These are phyloP conservation scores for Xylariaceae sp. DNA, from an alignment of 2,329 filamentous ascomycete species.

Conservation along the genomic window DNA sequence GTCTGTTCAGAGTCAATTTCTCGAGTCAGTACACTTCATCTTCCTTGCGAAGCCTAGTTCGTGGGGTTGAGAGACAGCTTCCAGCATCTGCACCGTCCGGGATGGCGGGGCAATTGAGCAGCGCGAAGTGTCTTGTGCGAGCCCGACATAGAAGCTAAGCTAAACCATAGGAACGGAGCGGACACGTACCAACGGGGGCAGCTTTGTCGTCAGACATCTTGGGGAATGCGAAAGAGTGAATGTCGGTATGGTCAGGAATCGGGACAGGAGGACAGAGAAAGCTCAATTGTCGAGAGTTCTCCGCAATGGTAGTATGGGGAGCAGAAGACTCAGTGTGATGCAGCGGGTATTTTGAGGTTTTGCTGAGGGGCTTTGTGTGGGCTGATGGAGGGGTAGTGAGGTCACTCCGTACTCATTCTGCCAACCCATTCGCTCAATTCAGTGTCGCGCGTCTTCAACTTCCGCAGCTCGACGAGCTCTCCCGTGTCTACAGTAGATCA, in stretches of 20 bases:
- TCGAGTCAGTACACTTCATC: slow-evolving; percentile 19
- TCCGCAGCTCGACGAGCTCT: too few relatives aligned
- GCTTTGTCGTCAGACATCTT: slow-evolving; percentile 23
- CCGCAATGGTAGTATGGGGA: slow-evolving; percentile 2
- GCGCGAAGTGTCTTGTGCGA: background rate
- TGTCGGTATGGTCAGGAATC: background rate
- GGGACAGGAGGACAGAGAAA: slow-evolving; percentile 3
- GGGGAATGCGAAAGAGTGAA: slow-evolving; percentile 5
- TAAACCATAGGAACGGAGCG: slow-evolving; percentile 14
- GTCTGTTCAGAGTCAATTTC: slow-evolving; percentile 50
- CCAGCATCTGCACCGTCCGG: background rate
- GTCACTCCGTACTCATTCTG: slow-evolving; percentile 8
- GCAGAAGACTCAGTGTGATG: background rate
- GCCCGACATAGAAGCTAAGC: background rate
- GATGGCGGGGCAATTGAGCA: background rate
- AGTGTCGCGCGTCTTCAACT: too few relatives aligned
- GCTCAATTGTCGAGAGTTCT: slow-evolving; percentile 3
- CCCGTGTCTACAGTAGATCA: too few relatives aligned
- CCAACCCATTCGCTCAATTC: background rate
- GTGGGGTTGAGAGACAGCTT: background rate
- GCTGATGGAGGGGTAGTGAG: slow-evolving; percentile 22
- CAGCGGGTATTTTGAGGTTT: slow-evolving; percentile 22
- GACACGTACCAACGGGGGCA: background rate
- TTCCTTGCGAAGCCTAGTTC: background rate
- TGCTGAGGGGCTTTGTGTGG: slow-evolving; percentile 23